Conservation (phyloP, 805 yeast genomes). For the Candida nemodendra region DNA sequence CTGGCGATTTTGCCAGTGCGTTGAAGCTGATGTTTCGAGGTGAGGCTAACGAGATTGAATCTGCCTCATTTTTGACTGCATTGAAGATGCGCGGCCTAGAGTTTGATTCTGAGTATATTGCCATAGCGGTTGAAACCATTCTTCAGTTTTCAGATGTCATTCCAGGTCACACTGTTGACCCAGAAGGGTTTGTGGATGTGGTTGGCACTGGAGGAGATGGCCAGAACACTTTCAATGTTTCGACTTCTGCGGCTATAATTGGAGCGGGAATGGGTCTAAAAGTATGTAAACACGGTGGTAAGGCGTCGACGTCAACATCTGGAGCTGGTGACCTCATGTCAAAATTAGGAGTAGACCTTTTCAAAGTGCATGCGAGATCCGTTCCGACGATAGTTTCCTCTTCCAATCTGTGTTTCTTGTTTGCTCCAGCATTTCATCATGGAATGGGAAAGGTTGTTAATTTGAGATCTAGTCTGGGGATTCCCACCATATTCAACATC, state of each 20-base stretch:
- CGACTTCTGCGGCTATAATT: constrained; percentile 91
- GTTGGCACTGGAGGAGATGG: constrained; percentile 99
- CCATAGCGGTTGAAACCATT: constrained; percentile 80
- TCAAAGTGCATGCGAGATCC: constrained; percentile 59
- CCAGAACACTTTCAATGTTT: constrained; percentile 93
- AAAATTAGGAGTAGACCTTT: constrained; percentile 78
- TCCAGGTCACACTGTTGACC: constrained; percentile 41
- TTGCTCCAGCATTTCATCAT: constrained; percentile 93
- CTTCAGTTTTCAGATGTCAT: constrained; percentile 61
- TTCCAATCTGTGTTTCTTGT: constrained; percentile 62
- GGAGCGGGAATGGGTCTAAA: constrained; percentile 84
- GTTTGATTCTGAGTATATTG: constrained; percentile 75
- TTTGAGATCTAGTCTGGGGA: constrained; percentile 74
- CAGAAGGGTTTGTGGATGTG: constrained; percentile 69
- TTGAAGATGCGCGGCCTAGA: constrained; percentile 74
- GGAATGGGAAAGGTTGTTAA: constrained; percentile 84
- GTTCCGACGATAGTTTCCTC: constrained; percentile 57
- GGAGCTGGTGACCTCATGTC: constrained; percentile 91
- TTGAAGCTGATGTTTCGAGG: constrained; percentile 60
- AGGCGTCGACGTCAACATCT: constrained; percentile 88
- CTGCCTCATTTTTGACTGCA: constrained; percentile 77
- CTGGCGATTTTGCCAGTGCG: constrained; percentile 63
- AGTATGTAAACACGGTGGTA: constrained; percentile 96
- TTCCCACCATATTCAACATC: constrained; percentile 92
- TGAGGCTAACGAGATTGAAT: constrained; percentile 63